Conservation (phyloP, 2,329 filamentous ascomycete species). For the Stachybotrys chlorohalonatus region DNA sequence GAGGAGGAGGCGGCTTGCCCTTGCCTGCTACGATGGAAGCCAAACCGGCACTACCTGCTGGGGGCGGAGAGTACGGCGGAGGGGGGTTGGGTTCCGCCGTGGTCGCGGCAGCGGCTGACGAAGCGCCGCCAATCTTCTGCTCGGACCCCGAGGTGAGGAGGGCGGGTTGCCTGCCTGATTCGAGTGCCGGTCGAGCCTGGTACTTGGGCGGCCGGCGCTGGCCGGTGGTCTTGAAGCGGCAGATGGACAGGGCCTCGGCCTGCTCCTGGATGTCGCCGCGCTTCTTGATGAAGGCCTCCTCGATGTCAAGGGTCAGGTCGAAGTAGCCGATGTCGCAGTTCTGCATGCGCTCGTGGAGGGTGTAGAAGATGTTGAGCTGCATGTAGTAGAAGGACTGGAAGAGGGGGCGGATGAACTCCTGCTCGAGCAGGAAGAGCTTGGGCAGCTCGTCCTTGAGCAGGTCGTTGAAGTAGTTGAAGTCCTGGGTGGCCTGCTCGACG, state of each 20-base stretch:
- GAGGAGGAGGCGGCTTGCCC: conserved; percentile 62
- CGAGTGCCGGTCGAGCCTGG: conserved; percentile 43
- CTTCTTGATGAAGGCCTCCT: conserved; percentile 84
- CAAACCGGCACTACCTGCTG: conserved; percentile 30
- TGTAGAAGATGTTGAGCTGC: conserved; percentile 99
- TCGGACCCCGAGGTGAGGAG: conserved; percentile 42
- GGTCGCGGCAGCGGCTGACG: conserved; percentile 9
- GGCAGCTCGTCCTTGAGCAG: conserved; percentile 93
- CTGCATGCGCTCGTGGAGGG: conserved; percentile 96
- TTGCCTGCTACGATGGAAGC: conserved; percentile 43
- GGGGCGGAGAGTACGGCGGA: conserved; percentile 57
- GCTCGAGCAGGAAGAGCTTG: conserved; percentile 80
- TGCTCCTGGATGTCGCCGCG: conserved; percentile 79
- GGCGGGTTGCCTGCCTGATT: conserved; percentile 37
- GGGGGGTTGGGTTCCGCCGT: conserved; percentile 46
- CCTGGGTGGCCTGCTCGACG: conserved; percentile 82
- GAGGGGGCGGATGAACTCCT: conserved; percentile 89
- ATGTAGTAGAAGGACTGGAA: conserved; percentile 99
- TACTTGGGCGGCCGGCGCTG: conserved; percentile 53
- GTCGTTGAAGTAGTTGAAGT: conserved; percentile 98
- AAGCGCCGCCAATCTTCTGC: conserved; percentile 10
- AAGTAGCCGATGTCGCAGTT: conserved; percentile 96
- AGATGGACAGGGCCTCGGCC: conserved; percentile 75
- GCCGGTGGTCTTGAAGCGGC: conserved; percentile 85
- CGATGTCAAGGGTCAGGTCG: conserved; percentile 80